Evolutionary conservation across 2,329 filamentous ascomycete species (phyloP), one percentile per base, ranked within the genome.

Genomic region (Lachnellula arida): DNA sequence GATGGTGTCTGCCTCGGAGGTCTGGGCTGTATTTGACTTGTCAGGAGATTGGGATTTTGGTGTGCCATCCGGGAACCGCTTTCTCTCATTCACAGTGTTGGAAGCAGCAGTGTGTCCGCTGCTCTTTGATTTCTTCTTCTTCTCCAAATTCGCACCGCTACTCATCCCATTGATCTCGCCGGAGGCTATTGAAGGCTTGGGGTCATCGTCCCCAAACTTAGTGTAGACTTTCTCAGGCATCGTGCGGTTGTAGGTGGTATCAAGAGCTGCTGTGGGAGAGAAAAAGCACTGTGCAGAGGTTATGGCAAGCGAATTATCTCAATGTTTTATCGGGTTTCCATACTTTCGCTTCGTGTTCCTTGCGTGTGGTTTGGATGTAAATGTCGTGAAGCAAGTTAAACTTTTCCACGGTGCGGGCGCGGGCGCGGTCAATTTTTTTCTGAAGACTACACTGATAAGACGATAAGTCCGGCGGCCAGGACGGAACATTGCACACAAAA

Each of bases 221-320:
- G 66, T 72, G 56, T 70, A 70, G 11, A 75, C 68, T 60, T 71
- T 70, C 65, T 75, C 73, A 28, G 74, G 73, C 74, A 76, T 76
- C 32, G 47, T 69, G 54, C 49, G 25, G 14, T 15, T 23, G 40
- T 51, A n/a, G 37, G 15, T 19, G n/a, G 19, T 47, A 11, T 32
- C 28, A 37, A 12, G 22, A 23, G 14, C 15, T 15, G 46, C 53
- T 11, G 19, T 17, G 35, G 17, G 22, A 14, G 40, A 44, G n/a
- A 50, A 32, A 19, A 22, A 49, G 25, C 22, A 19, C 5, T 17
- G 39, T 25, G 4, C 8, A n/a, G 37, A 40, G 37, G 15, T 17
- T 40, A 17, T 40, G 3, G 28, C 9, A 32, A 32, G 4, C 9
- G 9, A 12, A 3, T 11, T 32, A 32, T 12, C 11, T 11, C 9